Evolutionary conservation across 2,329 filamentous ascomycete genomes (phyloP).

Genomic region (Fusarium xylarioides): DNA sequence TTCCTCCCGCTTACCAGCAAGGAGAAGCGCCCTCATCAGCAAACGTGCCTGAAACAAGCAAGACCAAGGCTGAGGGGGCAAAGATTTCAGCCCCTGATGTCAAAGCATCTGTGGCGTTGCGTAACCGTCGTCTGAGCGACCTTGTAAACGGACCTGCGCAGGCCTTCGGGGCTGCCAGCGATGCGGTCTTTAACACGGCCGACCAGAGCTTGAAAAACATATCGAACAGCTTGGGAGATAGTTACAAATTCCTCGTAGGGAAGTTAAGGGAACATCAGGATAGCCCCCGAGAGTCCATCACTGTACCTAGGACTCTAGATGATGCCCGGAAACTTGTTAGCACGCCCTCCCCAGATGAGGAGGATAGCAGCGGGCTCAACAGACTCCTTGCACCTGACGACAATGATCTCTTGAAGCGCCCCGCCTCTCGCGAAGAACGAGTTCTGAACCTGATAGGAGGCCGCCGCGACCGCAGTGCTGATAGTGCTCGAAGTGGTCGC

Average conservation of each 20-base stretch:
- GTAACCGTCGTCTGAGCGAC: conserved; percentile 82
- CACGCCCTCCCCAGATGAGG: conserved; percentile 71
- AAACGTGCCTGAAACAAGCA: conserved; percentile 46
- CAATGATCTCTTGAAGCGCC: conserved; percentile 43
- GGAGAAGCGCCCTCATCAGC: conserved; percentile 50
- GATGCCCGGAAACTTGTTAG: conserved; percentile 90
- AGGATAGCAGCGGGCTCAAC: conserved; percentile 67
- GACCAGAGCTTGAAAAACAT: conserved; percentile 94
- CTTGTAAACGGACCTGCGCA: conserved; percentile 86
- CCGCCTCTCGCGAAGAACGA: conserved; percentile 64
- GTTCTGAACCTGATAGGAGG: conserved; percentile 77
- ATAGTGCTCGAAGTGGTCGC: conserved; percentile 73
- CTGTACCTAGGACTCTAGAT: conserved; percentile 88
- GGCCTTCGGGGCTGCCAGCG: conserved; percentile 82
- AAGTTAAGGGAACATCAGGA: conserved; percentile 79
- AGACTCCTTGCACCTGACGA: conserved; percentile 58
- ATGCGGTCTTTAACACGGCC: conserved; percentile 85
- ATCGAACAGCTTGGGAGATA: conserved; percentile 87
- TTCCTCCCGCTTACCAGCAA: conserved; percentile 65
- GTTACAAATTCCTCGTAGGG: conserved; percentile 92
- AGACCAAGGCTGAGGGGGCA: conserved; percentile 46
- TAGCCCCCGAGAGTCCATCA: conserved; percentile 55
- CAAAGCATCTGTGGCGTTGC: conserved; percentile 59
- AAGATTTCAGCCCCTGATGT: conserved; percentile 54
- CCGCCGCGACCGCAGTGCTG: conserved; percentile 78